Evolutionary conservation across 352 stramenopile species (phyloP).

Genomic region (Plasmopara halstedii): DNA sequence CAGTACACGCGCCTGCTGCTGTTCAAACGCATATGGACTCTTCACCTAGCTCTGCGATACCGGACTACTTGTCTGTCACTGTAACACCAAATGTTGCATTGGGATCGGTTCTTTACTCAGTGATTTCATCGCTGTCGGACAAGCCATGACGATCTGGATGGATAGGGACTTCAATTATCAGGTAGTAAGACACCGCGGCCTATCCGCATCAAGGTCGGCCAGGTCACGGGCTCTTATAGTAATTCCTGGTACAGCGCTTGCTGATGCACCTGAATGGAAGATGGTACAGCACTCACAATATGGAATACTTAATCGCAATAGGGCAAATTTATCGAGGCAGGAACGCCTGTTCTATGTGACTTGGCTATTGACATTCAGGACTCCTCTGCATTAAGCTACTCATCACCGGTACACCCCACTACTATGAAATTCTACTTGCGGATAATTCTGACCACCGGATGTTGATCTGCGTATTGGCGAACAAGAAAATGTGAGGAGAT

Average conservation of each 20-base stretch:
- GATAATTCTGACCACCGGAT: not conserved
- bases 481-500: not conserved
- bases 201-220: not conserved
- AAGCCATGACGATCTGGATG: too few species aligned
- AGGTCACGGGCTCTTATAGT: not conserved
- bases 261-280: slow-evolving; percentile 1
- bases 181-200: not conserved
- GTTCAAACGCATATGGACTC: not conserved
- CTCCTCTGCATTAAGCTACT: not conserved
- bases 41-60: not conserved
- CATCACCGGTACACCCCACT: not conserved
- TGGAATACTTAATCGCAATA: not conserved
- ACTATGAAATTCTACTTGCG: not conserved
- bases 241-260: not conserved
- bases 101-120: too few species aligned
- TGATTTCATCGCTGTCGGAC: too few species aligned
- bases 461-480: not conserved
- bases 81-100: too few species aligned
- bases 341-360: not conserved
- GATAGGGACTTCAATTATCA: not conserved
- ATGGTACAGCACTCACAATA: not conserved
- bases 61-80: too few species aligned
- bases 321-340: not conserved
- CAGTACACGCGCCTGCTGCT: not conserved
- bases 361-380: not conserved